phyloP scores from a whole-genome alignment of 2,329 filamentous ascomycete species.

The Mycosphaerella arachidis region DNA sequence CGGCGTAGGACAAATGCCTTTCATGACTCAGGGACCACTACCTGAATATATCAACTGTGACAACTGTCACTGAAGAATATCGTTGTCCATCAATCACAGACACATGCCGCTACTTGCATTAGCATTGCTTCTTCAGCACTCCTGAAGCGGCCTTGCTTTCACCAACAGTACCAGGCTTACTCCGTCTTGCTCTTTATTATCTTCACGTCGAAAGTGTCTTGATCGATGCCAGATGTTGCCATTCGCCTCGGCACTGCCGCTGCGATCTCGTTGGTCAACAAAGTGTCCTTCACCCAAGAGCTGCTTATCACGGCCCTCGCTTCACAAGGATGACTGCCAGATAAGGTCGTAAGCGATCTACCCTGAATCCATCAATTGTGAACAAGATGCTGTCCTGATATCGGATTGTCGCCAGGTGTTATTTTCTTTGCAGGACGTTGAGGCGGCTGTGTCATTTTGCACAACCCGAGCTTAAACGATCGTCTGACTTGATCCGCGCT shows the following conservation, averaged over 20 bases:
- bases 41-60: no score
- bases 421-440: background rate
- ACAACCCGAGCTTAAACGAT: background rate
- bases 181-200: conserved; percentile 15
- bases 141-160: background rate
- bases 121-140: background rate
- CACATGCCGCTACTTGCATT: background rate
- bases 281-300: conserved; percentile 33
- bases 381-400: conserved; percentile 26
- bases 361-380: conserved; percentile 30
- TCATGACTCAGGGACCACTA: no score
- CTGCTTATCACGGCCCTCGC: conserved; percentile 30
- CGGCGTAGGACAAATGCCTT: background rate
- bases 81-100: background rate
- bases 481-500: background rate
- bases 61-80: background rate
- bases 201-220: conserved; percentile 35
- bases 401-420: background rate
- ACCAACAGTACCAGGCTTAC: background rate
- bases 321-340: conserved; percentile 27
- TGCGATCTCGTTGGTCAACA: conserved; percentile 34
- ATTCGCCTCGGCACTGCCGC: conserved; percentile 32
- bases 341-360: conserved; percentile 2
- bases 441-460: background rate
- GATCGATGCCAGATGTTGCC: conserved; percentile 26